Evolutionary conservation across 305 asterid genomes (phyloP).

Genomic region (Fraxinus ornus): DNA sequence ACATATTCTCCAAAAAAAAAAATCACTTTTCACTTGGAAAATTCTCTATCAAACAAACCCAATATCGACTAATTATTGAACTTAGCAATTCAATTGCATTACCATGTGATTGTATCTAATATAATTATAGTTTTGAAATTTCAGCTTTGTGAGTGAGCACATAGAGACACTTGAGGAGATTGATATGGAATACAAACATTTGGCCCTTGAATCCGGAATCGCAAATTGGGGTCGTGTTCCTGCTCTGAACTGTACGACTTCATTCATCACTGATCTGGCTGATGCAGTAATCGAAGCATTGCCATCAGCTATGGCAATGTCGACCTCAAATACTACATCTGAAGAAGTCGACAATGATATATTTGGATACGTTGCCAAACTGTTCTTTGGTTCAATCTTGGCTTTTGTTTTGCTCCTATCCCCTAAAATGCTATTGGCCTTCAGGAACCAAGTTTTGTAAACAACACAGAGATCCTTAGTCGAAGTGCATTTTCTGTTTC

Average conservation of each 20-base stretch:
- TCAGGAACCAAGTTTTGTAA: slow-evolving; percentile 41
- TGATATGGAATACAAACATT: slow-evolving; percentile 86
- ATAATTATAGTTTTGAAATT: slow-evolving; percentile 13
- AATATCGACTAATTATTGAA: not conserved
- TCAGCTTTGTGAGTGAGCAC: slow-evolving; percentile 98
- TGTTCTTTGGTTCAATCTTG: slow-evolving; percentile 67
- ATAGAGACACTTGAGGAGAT: slow-evolving; percentile 95
- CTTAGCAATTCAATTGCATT: not conserved
- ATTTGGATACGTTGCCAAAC: slow-evolving; percentile 38
- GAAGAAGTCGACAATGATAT: slow-evolving; percentile 44
- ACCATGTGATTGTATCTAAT: not conserved
- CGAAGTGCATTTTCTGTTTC: not conserved
- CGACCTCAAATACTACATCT: slow-evolving; percentile 31
- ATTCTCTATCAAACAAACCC: too few species aligned
- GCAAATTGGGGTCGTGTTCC: slow-evolving; percentile 94
- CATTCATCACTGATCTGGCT: slow-evolving; percentile 77
- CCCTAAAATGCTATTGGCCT: slow-evolving; percentile 43
- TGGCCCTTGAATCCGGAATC: slow-evolving; percentile 83
- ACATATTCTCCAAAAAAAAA: too few species aligned
- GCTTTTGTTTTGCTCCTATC: slow-evolving; percentile 66
- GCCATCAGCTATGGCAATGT: slow-evolving; percentile 71
- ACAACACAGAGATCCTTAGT: not conserved
- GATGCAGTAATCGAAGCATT: slow-evolving; percentile 87
- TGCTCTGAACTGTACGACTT: slow-evolving; percentile 79
- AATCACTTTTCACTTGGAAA: too few species aligned